A percentile compares a stretch with the other conserved stretches of the same genome.
Conservation (phyloP, 805 yeast genomes). For the Isabelozyma heimii region DNA sequence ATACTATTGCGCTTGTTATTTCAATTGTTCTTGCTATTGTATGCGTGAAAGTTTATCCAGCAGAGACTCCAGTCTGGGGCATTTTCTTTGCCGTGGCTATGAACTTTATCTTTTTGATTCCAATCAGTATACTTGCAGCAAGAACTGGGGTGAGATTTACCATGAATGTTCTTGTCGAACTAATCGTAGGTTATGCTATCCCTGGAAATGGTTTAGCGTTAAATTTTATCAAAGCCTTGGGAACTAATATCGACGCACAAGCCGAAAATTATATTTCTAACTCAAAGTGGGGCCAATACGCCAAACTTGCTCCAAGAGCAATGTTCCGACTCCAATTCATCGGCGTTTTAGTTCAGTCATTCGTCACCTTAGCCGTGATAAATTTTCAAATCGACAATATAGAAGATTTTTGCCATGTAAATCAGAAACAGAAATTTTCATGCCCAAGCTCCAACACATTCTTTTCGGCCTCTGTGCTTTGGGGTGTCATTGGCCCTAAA, state of each 20-base stretch:
- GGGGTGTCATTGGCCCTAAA: slow-evolving; percentile 62
- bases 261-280: slow-evolving; percentile 54
- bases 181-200: slow-evolving; percentile 34
- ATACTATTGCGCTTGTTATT: slow-evolving; percentile 20
- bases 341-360: slow-evolving; percentile 19
- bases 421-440: slow-evolving; percentile 45
- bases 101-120: slow-evolving; percentile 31
- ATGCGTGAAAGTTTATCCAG: slow-evolving; percentile 27
- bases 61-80: slow-evolving; percentile 37
- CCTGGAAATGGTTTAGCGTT: slow-evolving; percentile 36
- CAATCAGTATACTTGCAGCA: slow-evolving; percentile 23
- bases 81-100: slow-evolving; percentile 32
- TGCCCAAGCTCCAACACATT: slow-evolving; percentile 32
- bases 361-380: slow-evolving; percentile 24
- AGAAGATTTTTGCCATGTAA: slow-evolving; percentile 34
- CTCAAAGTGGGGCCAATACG: slow-evolving; percentile 62
- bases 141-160: slow-evolving; percentile 31
- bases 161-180: slow-evolving; percentile 34
- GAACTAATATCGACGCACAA: slow-evolving; percentile 55
- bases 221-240: slow-evolving; percentile 55
- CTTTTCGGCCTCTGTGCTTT: slow-evolving; percentile 55
- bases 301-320: slow-evolving; percentile 57
- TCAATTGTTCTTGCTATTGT: slow-evolving; percentile 29
- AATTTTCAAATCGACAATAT: slow-evolving; percentile 29
- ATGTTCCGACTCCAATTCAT: slow-evolving; percentile 42